Percentiles rank a stretch among this genome's conserved stretches.
phyloP scores from a whole-genome alignment of 106 monocot genomes.

The Dendrobium chrysotoxum region DNA sequence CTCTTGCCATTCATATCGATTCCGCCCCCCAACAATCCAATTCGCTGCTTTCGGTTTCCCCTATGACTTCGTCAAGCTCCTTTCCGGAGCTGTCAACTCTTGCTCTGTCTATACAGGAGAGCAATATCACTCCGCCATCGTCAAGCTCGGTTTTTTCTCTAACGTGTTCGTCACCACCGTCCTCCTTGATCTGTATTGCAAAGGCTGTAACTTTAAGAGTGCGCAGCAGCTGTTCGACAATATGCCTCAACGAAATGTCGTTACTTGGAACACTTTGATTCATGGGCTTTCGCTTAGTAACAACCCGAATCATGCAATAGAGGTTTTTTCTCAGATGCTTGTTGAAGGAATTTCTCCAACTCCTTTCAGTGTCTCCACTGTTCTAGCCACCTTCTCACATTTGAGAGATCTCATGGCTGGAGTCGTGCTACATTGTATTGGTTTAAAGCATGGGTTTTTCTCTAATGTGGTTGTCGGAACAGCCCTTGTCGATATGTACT shows the following conservation, averaged over 20 bases:
- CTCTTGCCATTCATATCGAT: neutral
- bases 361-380: slow-evolving; percentile 25
- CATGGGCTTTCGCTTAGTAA: neutral
- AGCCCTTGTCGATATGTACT: slow-evolving; percentile 41
- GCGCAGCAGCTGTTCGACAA: neutral
- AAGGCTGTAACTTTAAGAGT: neutral
- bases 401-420: slow-evolving; percentile 8
- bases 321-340: neutral
- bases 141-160: slow-evolving; percentile 30
- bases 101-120: slow-evolving; percentile 11
- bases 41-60: neutral
- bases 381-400: slow-evolving; percentile 20
- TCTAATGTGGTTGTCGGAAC: slow-evolving; percentile 35
- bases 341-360: slow-evolving; percentile 12
- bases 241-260: slow-evolving; percentile 1
- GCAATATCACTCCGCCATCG: slow-evolving; percentile 16
- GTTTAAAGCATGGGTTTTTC: slow-evolving; percentile 27
- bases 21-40: neutral
- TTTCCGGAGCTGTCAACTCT: slow-evolving; percentile 26
- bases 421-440: slow-evolving; percentile 26
- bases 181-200: slow-evolving; percentile 31
- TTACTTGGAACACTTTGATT: slow-evolving; percentile 5
- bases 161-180: slow-evolving; percentile 33
- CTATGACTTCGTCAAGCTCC: slow-evolving; percentile 21
- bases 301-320: neutral